Evolutionary conservation across 2,329 filamentous ascomycete species (phyloP), one percentile per base, ranked within the genome.

Genomic region (Nannizziopsis arthrosporioides): DNA sequence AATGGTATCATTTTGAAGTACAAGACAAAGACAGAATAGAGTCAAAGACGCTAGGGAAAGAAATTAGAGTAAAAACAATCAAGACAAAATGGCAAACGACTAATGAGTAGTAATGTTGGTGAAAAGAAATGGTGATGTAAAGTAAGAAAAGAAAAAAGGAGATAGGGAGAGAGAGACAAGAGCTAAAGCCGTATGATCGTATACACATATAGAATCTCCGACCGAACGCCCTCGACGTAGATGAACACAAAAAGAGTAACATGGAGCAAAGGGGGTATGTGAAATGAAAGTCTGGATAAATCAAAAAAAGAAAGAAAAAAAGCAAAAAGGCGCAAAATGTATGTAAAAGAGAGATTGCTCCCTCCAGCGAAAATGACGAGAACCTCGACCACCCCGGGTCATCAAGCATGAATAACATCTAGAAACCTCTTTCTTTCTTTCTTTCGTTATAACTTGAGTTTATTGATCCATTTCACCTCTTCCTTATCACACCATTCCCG

Each of bases 401-500:
- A 27, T 27, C 22, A 27, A 27, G 22, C 22, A 27, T 27, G 7
- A 3, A 27, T 27, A 27, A 27, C 22, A 3, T 27, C 22, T 27
- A 27, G 22, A 27, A 27, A 27, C 22, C 22, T 7, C 7, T 27
- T 27, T 27, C 7, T 15, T 41, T 17, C 15, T 19, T n/a, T 17
- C 11, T 18, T 12, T 19, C 14, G n/a, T 63, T 58, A 71, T 55
- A 70, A 56, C 51, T 58, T 61, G 46, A 70, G 59, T 40, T 63
- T 63, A 39, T 63, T 62, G 49, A 62, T 62, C 69, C 68, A 73
- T 8, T 67, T 62, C 12, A 74, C 59, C 11, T 62, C 63, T 59
- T 74, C 68, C 47, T 64, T 69, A 45, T 60, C 57, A 41, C 67
- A 68, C 68, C 70, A 75, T 50, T 73, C 68, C 14, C 60, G 61